These are phyloP conservation scores for Strobilomyces dryophilus DNA, from an alignment of 768 basidiomycete species.

Conservation along the genomic window DNA sequence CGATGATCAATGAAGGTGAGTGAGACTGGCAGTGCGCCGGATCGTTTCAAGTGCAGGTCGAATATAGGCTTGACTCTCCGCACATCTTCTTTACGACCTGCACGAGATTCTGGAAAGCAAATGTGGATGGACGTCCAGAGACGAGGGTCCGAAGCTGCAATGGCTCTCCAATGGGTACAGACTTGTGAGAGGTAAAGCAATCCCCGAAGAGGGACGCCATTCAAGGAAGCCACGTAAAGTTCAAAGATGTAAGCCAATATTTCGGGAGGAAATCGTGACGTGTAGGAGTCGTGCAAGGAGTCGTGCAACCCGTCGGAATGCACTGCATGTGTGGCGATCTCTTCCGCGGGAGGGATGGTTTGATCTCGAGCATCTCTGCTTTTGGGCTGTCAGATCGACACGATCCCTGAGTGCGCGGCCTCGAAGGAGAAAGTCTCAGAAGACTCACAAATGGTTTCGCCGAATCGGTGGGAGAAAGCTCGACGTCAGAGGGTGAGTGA, in stretches of 20 bases:
- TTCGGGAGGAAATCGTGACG: slow-evolving; percentile 25
- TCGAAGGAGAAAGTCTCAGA: too few species aligned
- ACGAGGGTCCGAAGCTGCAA: slow-evolving; percentile 1
- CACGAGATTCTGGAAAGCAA: not conserved
- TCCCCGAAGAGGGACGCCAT: not conserved
- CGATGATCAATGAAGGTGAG: slow-evolving; percentile 21
- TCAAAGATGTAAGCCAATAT: slow-evolving; percentile 29
- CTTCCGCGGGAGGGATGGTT: too few species aligned
- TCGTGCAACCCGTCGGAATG: not conserved
- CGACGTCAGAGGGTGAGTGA: too few species aligned
- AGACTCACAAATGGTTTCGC: too few species aligned
- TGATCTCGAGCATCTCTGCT: too few species aligned
- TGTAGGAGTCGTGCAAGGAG: not conserved
- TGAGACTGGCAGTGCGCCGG: slow-evolving; percentile 12
- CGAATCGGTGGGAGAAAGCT: too few species aligned
- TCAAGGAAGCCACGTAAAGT: not conserved
- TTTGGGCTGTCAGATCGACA: too few species aligned
- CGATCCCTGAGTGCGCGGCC: too few species aligned
- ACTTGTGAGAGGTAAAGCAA: not conserved
- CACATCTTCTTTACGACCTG: not conserved
- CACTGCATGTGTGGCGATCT: not conserved
- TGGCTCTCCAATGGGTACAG: not conserved
- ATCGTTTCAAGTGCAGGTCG: slow-evolving; percentile 14
- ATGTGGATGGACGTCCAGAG: slow-evolving; percentile 24
- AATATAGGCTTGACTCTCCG: not conserved